phyloP scores from a whole-genome alignment of 2,329 filamentous ascomycete species.

The Gyromitra esculenta region DNA sequence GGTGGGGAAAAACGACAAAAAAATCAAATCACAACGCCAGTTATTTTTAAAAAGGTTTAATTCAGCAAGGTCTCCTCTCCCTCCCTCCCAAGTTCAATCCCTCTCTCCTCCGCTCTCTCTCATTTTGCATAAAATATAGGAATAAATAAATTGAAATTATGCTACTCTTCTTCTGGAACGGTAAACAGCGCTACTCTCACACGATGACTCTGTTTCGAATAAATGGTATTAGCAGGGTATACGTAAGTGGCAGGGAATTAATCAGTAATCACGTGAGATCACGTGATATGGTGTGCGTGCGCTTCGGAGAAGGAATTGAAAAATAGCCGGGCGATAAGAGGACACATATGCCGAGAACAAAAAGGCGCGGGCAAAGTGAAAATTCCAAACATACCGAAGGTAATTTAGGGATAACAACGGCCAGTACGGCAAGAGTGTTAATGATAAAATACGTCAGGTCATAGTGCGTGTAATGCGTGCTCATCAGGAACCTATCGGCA shows the following conservation, averaged over 20 bases:
- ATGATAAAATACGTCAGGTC: constrained; percentile 96
- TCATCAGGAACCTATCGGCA: constrained; percentile 75
- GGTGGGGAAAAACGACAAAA: constrained; percentile 61
- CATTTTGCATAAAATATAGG: constrained; percentile 27
- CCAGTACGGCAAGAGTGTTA: constrained; percentile 92
- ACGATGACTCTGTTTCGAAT: constrained; percentile 40
- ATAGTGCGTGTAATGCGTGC: constrained; percentile 99
- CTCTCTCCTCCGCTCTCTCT: constrained; percentile 23
- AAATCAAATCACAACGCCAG: constrained; percentile 53
- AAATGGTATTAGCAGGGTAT: constrained; percentile 28
- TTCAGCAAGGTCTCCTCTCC: constrained; percentile 36
- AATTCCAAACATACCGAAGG: constrained; percentile 77
- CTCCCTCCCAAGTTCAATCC: constrained; percentile 23
- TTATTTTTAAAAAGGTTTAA: constrained; percentile 46
- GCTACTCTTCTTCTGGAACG: constrained; percentile 51
- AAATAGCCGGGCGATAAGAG: constrained; percentile 38
- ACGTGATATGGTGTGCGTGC: constrained; percentile 33
- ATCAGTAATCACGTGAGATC: constrained; percentile 11
- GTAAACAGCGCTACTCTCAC: constrained; percentile 52
- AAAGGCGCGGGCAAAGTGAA: neutral
- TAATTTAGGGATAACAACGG: constrained; percentile 93
- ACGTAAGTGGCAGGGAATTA: constrained; percentile 4
- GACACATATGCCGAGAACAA: constrained; percentile 39
- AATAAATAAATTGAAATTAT: constrained; percentile 45
- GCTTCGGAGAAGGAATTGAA: constrained; percentile 1